A percentile compares a stretch with the other conserved stretches of the same genome.
phyloP scores from a whole-genome alignment of 106 monocot genomes.

The Platanthera guangdongensis region DNA sequence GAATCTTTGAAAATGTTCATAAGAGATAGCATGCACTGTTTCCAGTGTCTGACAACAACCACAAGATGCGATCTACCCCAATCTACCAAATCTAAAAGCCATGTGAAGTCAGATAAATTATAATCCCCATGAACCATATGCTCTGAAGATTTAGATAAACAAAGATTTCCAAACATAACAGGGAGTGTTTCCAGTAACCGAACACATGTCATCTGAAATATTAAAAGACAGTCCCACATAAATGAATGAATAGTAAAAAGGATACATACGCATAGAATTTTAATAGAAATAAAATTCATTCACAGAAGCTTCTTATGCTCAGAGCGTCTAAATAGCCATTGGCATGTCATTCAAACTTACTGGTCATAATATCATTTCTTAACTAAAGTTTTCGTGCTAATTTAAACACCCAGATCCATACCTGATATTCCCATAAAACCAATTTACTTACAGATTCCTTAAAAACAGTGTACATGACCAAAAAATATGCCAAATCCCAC shows the following conservation, averaged over 20 bases:
- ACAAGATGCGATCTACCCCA: constrained; percentile 83
- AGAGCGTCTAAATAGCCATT: too few species aligned
- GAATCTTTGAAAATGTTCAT: constrained; percentile 44
- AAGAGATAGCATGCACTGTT: constrained; percentile 49
- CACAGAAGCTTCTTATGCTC: too few species aligned
- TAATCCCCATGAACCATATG: constrained; percentile 2
- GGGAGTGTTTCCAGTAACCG: constrained; percentile 78
- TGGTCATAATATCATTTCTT: too few species aligned
- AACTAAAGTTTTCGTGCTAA: too few species aligned
- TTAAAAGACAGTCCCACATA: not conserved
- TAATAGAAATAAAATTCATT: not conserved
- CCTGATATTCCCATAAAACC: too few species aligned
- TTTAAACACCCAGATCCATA: too few species aligned
- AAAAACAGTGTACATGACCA: too few species aligned
- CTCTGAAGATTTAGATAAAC: constrained; percentile 9
- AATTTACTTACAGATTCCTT: too few species aligned
- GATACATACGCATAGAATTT: not conserved
- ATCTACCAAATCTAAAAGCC: constrained; percentile 65
- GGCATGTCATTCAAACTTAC: too few species aligned
- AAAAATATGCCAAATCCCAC: too few species aligned
- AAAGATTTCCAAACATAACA: constrained; percentile 52
- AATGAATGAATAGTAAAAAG: not conserved
- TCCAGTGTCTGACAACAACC: constrained; percentile 78
- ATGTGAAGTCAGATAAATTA: constrained; percentile 38
- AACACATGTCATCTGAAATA: constrained; percentile 84